These are phyloP conservation scores for Monosporascus sp. DNA, from an alignment of 2,329 filamentous ascomycete genomes.

Conservation along the genomic window DNA sequence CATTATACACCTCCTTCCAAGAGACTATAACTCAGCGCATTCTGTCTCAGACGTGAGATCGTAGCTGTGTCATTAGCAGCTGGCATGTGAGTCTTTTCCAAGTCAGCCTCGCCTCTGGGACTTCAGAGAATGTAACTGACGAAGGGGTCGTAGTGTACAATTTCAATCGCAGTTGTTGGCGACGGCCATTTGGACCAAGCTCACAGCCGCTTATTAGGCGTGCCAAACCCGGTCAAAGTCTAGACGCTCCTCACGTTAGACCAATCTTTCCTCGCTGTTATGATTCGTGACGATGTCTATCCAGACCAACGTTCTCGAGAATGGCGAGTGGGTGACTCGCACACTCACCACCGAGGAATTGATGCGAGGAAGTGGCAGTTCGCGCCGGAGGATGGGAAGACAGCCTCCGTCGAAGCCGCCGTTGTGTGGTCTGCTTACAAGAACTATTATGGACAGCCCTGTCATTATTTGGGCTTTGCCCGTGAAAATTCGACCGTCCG, in stretches of 20 bases:
- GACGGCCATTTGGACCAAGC: background rate
- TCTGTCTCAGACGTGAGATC: background rate
- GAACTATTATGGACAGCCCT: conserved; percentile 72
- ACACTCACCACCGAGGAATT: conserved; percentile 37
- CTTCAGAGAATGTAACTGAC: background rate
- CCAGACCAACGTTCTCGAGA: conserved; percentile 48
- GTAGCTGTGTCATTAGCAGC: background rate
- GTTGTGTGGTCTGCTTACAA: conserved; percentile 67
- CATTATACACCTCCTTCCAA: background rate
- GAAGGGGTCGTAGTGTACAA: background rate
- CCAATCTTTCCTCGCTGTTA: background rate
- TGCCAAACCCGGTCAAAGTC: background rate
- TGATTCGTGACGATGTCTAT: conserved; percentile 36
- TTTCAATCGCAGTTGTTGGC: background rate
- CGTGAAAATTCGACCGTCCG: conserved; percentile 65
- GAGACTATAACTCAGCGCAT: background rate
- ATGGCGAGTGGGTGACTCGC: conserved; percentile 54
- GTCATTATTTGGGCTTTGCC: conserved; percentile 72
- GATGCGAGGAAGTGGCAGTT: conserved; percentile 26
- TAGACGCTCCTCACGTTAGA: background rate
- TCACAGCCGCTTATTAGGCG: background rate
- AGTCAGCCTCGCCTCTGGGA: background rate
- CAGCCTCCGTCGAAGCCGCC: conserved; percentile 36
- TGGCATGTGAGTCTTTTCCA: background rate
- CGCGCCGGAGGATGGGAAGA: conserved; percentile 25